Conservation (phyloP, 2,329 filamentous ascomycete species). For the Metarhizium anisopliae region DNA sequence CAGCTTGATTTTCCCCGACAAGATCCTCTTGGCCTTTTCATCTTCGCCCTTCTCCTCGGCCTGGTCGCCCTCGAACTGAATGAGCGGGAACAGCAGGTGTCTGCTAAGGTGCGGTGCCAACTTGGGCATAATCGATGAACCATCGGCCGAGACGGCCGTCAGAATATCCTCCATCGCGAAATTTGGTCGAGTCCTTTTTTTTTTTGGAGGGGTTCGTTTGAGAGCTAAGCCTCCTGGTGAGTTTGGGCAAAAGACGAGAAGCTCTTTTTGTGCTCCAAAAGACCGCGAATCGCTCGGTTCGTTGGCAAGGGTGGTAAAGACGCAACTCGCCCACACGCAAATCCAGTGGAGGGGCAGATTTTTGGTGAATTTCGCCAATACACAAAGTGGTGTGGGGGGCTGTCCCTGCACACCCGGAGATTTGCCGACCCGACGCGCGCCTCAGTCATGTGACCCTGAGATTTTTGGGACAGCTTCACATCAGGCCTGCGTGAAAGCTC, state of each 20-base stretch:
- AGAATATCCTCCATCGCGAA: constrained; percentile 32
- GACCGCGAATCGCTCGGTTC: constrained; percentile 2
- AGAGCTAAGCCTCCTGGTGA: not conserved
- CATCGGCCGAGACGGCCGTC: constrained; percentile 49
- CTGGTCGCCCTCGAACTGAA: constrained; percentile 81
- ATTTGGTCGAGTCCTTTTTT: not conserved
- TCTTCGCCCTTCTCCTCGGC: constrained; percentile 64
- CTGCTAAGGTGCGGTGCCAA: constrained; percentile 88
- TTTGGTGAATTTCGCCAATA: constrained; percentile 32
- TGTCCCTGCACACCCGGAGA: constrained; percentile 16
- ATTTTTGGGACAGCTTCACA: constrained; percentile 14
- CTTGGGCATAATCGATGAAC: constrained; percentile 78
- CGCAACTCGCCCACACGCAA: constrained; percentile 8
- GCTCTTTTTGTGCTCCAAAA: not conserved
- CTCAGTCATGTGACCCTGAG: constrained; percentile 28
- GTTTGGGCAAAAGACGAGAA: not conserved
- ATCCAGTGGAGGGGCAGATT: constrained; percentile 30
- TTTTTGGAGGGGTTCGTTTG: not conserved
- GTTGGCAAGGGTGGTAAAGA: constrained; percentile 5
- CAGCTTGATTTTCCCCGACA: constrained; percentile 82
- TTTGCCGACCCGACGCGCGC: constrained; percentile 18
- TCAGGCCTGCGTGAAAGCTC: not conserved
- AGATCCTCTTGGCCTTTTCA: constrained; percentile 57
- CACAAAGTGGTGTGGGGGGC: constrained; percentile 26
- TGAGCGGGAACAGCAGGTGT: constrained; percentile 90